Evolutionary conservation across 1,284 basidiomycete species (phyloP).

Genomic region (Boletus hoseneyae): DNA sequence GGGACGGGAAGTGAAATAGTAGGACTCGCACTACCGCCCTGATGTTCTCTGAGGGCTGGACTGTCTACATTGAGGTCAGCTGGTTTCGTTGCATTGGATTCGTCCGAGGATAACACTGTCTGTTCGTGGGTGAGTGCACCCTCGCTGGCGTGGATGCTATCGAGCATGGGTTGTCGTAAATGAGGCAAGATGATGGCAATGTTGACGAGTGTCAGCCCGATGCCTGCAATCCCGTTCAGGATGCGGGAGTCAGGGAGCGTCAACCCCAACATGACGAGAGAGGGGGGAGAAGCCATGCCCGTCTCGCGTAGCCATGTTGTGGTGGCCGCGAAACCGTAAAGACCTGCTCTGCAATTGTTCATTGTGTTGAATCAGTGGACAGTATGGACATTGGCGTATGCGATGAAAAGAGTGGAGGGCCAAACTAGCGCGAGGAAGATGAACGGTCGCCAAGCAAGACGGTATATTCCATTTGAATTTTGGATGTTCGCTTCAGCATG

Average conservation of each 20-base stretch:
- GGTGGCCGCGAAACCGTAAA: conserved; percentile 25
- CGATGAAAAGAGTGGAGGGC: neutral
- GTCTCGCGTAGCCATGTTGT: conserved; percentile 20
- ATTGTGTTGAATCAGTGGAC: conserved; percentile 7
- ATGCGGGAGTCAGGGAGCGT: conserved; percentile 31
- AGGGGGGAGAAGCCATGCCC: conserved; percentile 29
- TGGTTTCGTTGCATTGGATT: neutral
- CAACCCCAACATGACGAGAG: conserved; percentile 25
- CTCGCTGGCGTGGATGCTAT: conserved; percentile 9
- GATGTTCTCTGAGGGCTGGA: neutral
- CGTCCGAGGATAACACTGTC: neutral
- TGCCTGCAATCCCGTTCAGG: conserved; percentile 22
- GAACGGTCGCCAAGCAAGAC: neutral
- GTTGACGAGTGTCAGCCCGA: conserved; percentile 28
- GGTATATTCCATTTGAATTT: conserved; percentile 12
- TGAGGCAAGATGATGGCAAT: conserved; percentile 26
- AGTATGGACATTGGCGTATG: conserved; percentile 3
- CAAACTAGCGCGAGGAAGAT: neutral
- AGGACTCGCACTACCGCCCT: neutral
- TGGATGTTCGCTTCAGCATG: neutral
- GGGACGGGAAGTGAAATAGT: conserved; percentile 20
- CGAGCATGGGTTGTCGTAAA: conserved; percentile 23
- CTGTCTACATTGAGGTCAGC: neutral
- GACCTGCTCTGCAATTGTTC: conserved; percentile 27
- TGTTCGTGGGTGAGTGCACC: neutral